Evolutionary conservation across 2,329 filamentous ascomycete species (phyloP).

Genomic region (Dactylonectria estremocensis): DNA sequence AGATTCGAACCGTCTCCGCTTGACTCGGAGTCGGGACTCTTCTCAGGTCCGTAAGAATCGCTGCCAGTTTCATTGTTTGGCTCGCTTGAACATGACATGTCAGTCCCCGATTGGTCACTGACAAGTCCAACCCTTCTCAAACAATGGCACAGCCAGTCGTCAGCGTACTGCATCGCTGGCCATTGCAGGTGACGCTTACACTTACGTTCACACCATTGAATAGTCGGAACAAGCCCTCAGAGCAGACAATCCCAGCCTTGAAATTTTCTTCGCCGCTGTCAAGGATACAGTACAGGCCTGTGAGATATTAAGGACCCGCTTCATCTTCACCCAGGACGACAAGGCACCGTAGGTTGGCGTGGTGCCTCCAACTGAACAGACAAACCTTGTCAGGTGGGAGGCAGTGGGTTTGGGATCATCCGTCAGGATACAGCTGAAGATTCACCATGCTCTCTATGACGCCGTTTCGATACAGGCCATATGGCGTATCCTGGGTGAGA

Average conservation of each 20-base stretch:
- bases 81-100: not conserved
- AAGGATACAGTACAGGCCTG: slow-evolving; percentile 41
- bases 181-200: slow-evolving; percentile 40
- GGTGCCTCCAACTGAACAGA: slow-evolving; percentile 39
- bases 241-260: slow-evolving; percentile 33
- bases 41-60: not conserved
- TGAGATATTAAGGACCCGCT: slow-evolving; percentile 45
- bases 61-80: not conserved
- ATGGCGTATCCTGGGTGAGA: slow-evolving; percentile 36
- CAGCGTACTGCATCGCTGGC: slow-evolving; percentile 31
- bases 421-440: slow-evolving; percentile 32
- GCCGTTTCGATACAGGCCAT: slow-evolving; percentile 38
- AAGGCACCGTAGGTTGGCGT: slow-evolving; percentile 45
- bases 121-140: slow-evolving; percentile 23
- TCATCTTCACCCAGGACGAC: slow-evolving; percentile 41
- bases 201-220: slow-evolving; percentile 42
- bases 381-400: slow-evolving; percentile 37
- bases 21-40: not conserved
- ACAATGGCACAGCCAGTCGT: slow-evolving; percentile 28
- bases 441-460: slow-evolving; percentile 46
- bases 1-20: not conserved
- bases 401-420: not conserved
- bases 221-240: slow-evolving; percentile 31
- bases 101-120: not conserved
- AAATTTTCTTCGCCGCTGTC: slow-evolving; percentile 37